A percentile compares a stretch with the other conserved stretches of the same genome.
Evolutionary conservation across 2,329 filamentous ascomycete genomes (phyloP).

Genomic region (Tolypocladium sp.): DNA sequence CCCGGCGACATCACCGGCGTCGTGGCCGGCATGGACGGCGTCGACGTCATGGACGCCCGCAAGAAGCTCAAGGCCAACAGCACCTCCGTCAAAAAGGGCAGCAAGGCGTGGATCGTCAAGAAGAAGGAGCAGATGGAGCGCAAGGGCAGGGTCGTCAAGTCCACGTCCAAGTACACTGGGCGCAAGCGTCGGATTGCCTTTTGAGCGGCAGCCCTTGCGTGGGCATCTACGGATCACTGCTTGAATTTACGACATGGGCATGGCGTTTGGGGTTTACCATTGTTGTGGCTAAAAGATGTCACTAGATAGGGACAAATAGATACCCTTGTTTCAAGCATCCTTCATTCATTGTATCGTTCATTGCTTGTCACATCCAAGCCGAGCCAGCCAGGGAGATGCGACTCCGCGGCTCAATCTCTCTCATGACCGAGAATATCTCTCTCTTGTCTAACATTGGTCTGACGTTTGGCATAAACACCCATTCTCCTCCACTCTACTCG

Average conservation of each 20-base stretch:
- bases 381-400: not conserved
- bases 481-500: slow-evolving; percentile 37
- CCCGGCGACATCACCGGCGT: slow-evolving; percentile 83
- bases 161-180: slow-evolving; percentile 87
- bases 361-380: not conserved
- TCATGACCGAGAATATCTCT: not conserved
- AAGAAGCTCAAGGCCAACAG: slow-evolving; percentile 38
- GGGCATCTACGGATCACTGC: not conserved
- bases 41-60: slow-evolving; percentile 69
- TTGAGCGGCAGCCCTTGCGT: slow-evolving; percentile 28
- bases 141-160: slow-evolving; percentile 92
- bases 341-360: not conserved
- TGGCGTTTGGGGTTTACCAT: slow-evolving; percentile 11
- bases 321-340: slow-evolving; percentile 5
- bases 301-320: slow-evolving; percentile 2
- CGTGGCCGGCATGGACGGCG: slow-evolving; percentile 78
- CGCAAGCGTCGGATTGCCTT: slow-evolving; percentile 75
- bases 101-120: slow-evolving; percentile 72
- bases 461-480: not conserved
- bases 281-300: not conserved
- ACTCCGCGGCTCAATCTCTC: not conserved
- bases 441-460: not conserved
- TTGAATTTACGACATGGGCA: slow-evolving; percentile 5
- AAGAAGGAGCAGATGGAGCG: slow-evolving; percentile 91
- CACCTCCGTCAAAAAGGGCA: slow-evolving; percentile 64